Percentiles rank a stretch among this genome's conserved stretches.
These are phyloP conservation scores for Solanum tarijense DNA, from an alignment of 257 asterid genomes.

Conservation along the genomic window DNA sequence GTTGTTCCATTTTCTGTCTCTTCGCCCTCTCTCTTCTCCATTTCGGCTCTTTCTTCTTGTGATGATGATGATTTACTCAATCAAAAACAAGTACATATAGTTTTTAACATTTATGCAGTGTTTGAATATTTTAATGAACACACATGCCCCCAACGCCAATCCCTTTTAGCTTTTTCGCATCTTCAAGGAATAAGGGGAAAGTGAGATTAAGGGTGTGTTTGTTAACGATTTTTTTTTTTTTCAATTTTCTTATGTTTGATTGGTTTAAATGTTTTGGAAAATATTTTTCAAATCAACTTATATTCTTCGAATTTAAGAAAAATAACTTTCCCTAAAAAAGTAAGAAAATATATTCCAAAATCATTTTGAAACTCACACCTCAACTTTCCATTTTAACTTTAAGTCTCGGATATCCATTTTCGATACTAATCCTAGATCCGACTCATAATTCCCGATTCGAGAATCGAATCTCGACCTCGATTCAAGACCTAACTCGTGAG, in stretches of 20 bases:
- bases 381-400: background rate
- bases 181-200: background rate
- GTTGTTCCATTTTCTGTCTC: conserved; percentile 23
- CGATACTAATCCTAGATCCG: background rate
- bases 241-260: background rate
- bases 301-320: no score
- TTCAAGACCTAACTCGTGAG: background rate
- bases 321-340: no score
- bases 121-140: background rate
- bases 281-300: background rate
- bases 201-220: background rate
- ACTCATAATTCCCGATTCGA: background rate
- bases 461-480: no score
- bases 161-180: background rate
- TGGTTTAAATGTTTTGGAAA: no score
- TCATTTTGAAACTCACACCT: background rate
- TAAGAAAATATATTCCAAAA: background rate
- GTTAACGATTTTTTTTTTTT: no score
- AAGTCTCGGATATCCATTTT: background rate
- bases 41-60: background rate
- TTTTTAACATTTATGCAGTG: background rate
- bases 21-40: conserved; percentile 36
- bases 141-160: background rate
- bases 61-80: background rate
- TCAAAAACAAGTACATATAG: background rate